These are phyloP conservation scores for Piromyces finnis DNA, from an alignment of 192 early-diverging fungal genomes.

Conservation along the genomic window DNA sequence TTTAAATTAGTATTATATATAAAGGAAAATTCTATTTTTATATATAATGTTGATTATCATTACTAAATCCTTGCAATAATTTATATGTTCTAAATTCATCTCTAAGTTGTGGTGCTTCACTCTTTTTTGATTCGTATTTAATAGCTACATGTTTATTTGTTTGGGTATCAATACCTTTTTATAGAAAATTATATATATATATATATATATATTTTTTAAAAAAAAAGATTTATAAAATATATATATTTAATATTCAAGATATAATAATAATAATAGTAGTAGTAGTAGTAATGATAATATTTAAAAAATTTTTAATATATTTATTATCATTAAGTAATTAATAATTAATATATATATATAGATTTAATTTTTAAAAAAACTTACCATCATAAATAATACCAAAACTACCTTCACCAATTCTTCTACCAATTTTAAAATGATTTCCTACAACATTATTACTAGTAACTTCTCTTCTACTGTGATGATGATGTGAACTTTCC, in stretches of 20 bases:
- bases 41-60: background rate
- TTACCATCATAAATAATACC: background rate
- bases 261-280: no score
- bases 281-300: no score
- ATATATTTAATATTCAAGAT: no score
- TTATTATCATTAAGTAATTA: no score
- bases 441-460: background rate
- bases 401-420: background rate
- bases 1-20: no score
- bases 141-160: background rate
- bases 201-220: no score
- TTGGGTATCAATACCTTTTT: background rate
- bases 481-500: background rate
- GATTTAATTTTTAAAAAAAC: background rate
- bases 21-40: background rate
- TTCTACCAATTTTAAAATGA: background rate
- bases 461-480: background rate
- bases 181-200: no score
- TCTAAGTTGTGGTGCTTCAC: conserved; percentile 87
- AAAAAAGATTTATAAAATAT: no score
- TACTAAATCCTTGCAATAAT: conserved; percentile 49
- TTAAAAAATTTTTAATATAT: no score
- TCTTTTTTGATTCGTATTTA: conserved; percentile 65
- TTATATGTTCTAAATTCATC: conserved; percentile 95
- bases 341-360: no score